Evolutionary conservation across 1,139 yeast species (phyloP), one percentile per base, ranked within the genome.

Genomic region (Blastobotrys indianensis): DNA sequence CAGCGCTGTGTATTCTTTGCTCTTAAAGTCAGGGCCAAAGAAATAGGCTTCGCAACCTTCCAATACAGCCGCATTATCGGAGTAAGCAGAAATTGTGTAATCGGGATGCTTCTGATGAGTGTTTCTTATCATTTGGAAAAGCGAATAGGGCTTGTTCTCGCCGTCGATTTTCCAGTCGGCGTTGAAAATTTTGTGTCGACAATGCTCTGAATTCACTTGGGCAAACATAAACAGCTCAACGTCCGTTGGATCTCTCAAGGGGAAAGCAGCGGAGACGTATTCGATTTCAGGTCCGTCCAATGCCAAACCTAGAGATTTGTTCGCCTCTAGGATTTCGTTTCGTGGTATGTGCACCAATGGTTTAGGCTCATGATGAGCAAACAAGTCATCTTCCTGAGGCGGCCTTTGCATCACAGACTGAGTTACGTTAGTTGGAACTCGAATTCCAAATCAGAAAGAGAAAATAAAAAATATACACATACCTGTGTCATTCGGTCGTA

Each of bases 221-320:
- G 98, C 98, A 73, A 94, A 94, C 97, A 94, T 94, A 69, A 94
- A 94, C 55, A 94, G 74, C 67, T 94, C 99, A 23, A 90, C 97
- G 65, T 94, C 98, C 28, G 98, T 92, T 45, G 98, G 98, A 64
- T 90, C 87, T 67, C 98, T 80, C 42, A 86, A 83, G 54, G 92
- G 76, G 70, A 92, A 94, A 1, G 96, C 94, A 11, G 63, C 43
- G 52, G 79, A 75, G 62, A 94, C 77, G 66, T 94, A 94, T 42
- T 85, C 87, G 57, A 92, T 86, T 70, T 94, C 99, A 48, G 95
- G 95, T 51, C 77, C 73, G 65, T 94, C 97, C 56, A 94, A 74
- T 23, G 99, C 98, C 55, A 94, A 74, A 34, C 98, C 98, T 59
- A 92, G 69, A 32, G 80, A 77, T 59, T 78, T 82, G 71, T 94